These are phyloP conservation scores for Chrysosporium keratinophilum DNA, from an alignment of 2,329 filamentous ascomycete species.

Conservation along the genomic window DNA sequence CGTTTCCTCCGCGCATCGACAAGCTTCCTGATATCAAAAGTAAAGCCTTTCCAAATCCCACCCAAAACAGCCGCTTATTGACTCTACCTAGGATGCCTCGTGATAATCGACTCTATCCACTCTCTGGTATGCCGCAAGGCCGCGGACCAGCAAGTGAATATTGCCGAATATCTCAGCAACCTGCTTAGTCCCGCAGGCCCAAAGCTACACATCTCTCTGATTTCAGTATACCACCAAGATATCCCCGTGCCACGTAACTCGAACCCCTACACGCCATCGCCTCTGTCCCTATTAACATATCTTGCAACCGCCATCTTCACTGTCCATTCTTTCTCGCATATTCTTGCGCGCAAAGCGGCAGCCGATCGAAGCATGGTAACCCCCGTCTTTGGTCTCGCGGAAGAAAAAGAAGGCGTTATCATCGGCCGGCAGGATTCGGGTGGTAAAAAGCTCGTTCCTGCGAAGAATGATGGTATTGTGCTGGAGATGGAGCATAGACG, in stretches of 20 bases:
- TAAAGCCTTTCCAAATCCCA: conserved; percentile 2
- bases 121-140: conserved; percentile 40
- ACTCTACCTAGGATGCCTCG: conserved; percentile 49
- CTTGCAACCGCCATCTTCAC: conserved; percentile 80
- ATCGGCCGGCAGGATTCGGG: conserved; percentile 47
- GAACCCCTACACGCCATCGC: conserved; percentile 47
- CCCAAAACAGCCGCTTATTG: neutral
- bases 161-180: conserved; percentile 60
- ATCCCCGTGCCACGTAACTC: conserved; percentile 46
- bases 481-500: conserved; percentile 78
- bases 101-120: conserved; percentile 74
- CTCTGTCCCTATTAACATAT: conserved; percentile 64
- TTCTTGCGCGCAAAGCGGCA: conserved; percentile 63
- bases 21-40: neutral
- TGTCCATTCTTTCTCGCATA: conserved; percentile 61
- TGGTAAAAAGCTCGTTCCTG: conserved; percentile 17
- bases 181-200: conserved; percentile 47
- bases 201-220: conserved; percentile 49
- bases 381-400: conserved; percentile 67
- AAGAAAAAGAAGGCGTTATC: conserved; percentile 68
- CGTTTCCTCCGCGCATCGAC: conserved; percentile 13
- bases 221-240: conserved; percentile 76
- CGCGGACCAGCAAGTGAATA: conserved; percentile 43
- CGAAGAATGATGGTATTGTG: conserved; percentile 54
- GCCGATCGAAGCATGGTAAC: conserved; percentile 62